Conservation (phyloP, 345 rosid genomes). For the Linum trigynum region DNA sequence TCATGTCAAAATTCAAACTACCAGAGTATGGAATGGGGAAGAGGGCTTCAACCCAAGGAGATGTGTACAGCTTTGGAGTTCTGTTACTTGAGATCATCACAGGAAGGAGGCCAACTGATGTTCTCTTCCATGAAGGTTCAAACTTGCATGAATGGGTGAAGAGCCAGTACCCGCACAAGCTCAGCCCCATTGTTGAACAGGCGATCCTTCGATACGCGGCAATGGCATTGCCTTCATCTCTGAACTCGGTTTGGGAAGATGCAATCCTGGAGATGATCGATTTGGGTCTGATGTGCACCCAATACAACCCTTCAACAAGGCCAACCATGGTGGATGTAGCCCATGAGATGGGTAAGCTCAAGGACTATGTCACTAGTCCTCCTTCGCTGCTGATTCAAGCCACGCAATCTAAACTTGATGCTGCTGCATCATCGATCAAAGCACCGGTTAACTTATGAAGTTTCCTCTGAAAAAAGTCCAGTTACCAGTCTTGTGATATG, state of each 20-base stretch:
- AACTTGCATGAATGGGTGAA: constrained; percentile 73
- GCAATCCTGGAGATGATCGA: constrained; percentile 64
- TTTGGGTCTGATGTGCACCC: constrained; percentile 77
- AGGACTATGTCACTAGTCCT: constrained; percentile 48
- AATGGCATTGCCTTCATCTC: constrained; percentile 19
- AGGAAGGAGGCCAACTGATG: constrained; percentile 67
- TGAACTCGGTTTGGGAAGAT: constrained; percentile 40
- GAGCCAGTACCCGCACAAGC: constrained; percentile 55
- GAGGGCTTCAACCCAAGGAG: constrained; percentile 69
- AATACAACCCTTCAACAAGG: constrained; percentile 58
- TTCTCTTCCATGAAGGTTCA: constrained; percentile 44
- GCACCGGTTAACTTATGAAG: not conserved
- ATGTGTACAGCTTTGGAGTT: constrained; percentile 83
- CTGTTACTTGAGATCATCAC: constrained; percentile 63
- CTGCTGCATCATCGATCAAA: not conserved
- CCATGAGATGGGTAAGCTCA: constrained; percentile 60
- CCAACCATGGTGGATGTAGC: constrained; percentile 82
- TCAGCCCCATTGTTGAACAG: constrained; percentile 47
- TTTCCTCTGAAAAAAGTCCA: not conserved
- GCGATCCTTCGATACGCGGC: constrained; percentile 41
- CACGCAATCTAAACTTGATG: constrained; percentile 19
- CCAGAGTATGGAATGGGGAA: constrained; percentile 84
- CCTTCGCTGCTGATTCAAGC: constrained; percentile 24
- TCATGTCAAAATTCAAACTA: not conserved
- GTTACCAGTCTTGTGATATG: not conserved